These are phyloP conservation scores for Oropetium thomaeum DNA, from an alignment of 176 grass and related monocot genomes.

Conservation along the genomic window DNA sequence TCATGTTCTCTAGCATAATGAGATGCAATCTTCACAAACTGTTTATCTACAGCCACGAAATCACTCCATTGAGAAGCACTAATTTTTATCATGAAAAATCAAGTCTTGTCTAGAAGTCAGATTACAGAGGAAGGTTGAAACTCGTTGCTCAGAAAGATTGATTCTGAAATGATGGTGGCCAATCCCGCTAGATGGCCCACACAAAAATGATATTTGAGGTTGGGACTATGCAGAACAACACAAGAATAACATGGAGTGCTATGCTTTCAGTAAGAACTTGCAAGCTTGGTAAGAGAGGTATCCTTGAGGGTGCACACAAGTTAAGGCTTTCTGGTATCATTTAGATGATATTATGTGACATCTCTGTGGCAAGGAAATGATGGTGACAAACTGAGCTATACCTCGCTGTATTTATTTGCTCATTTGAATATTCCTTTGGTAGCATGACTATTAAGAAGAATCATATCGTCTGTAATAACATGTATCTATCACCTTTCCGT, in stretches of 20 bases:
- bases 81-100: no score
- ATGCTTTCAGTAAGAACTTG: no score
- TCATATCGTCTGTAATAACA: not conserved
- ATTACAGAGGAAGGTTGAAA: no score
- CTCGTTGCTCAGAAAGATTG: no score
- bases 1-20: not conserved
- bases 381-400: not conserved
- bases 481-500: not conserved
- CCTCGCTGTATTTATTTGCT: not conserved
- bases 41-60: no score
- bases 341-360: not conserved
- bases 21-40: not conserved
- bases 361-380: not conserved
- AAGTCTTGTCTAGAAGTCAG: no score
- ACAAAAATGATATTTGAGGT: no score
- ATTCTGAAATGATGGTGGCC: no score
- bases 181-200: no score
- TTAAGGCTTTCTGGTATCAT: no score
- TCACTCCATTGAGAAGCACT: no score
- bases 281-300: not conserved
- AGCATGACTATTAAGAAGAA: not conserved
- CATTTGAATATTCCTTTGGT: not conserved
- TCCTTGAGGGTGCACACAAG: not conserved
- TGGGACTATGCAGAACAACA: no score
- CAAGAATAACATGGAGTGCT: not conserved